Evolutionary conservation across 192 early-diverging fungal genomes (phyloP).

Genomic region (Rhizophagus sp.): DNA sequence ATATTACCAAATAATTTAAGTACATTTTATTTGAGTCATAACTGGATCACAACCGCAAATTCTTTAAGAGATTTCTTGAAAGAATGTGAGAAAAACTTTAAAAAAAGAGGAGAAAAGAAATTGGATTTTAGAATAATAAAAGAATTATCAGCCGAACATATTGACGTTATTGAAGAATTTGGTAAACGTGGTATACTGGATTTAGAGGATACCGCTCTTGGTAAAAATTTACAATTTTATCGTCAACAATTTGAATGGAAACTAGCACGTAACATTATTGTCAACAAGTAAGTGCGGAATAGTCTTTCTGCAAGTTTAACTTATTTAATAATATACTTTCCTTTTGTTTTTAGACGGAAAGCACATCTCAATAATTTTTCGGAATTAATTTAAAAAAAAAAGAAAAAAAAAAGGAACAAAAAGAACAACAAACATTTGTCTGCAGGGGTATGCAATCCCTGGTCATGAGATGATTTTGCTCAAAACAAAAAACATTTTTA

Average conservation of each 20-base stretch:
- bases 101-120: background rate
- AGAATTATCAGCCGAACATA: background rate
- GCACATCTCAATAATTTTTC: no score
- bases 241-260: constrained; percentile 10
- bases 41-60: background rate
- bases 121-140: background rate
- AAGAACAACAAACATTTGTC: no score
- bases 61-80: background rate
- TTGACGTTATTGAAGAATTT: constrained; percentile 1
- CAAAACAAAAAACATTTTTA: no score
- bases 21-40: background rate
- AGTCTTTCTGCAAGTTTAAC: no score
- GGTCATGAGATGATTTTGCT: no score
- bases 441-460: no score
- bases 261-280: background rate
- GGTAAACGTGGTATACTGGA: background rate
- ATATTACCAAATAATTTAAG: background rate
- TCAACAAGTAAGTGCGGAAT: background rate
- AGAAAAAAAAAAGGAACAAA: no score
- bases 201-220: background rate
- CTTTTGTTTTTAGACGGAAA: no score
- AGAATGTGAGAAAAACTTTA: background rate
- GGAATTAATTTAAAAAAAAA: no score
- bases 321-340: no score
- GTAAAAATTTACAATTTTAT: background rate